phyloP scores from a whole-genome alignment of 805 yeast species.

The Hanseniaspora singularis region DNA sequence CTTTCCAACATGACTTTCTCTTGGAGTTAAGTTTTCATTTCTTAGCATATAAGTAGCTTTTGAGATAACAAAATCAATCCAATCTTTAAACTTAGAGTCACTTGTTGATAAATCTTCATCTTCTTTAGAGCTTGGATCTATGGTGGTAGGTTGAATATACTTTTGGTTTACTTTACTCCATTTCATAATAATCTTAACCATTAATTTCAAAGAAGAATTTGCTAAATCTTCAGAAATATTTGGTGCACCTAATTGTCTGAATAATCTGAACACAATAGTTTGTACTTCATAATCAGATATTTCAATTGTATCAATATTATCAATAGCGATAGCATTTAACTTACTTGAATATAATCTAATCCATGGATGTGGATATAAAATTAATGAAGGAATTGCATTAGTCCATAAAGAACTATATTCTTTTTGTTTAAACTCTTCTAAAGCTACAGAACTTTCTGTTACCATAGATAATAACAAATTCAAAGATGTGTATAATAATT shows the following conservation, averaged over 20 bases:
- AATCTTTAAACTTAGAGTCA: slow-evolving; percentile 20
- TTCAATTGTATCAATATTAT: slow-evolving; percentile 29
- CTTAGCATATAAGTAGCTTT: slow-evolving; percentile 53
- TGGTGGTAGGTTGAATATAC: slow-evolving; percentile 28
- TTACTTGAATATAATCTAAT: slow-evolving; percentile 58
- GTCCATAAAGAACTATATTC: slow-evolving; percentile 41
- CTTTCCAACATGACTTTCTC: slow-evolving; percentile 47
- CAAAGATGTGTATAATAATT: slow-evolving; percentile 56
- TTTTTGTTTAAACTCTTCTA: slow-evolving; percentile 20
- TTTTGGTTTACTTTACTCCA: slow-evolving; percentile 44
- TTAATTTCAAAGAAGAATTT: slow-evolving; percentile 50
- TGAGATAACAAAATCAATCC: slow-evolving; percentile 35
- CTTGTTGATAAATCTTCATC: slow-evolving; percentile 18
- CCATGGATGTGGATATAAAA: slow-evolving; percentile 88
- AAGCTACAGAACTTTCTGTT: slow-evolving; percentile 28
- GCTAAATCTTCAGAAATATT: slow-evolving; percentile 51
- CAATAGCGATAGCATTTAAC: slow-evolving; percentile 42
- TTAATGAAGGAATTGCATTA: slow-evolving; percentile 16
- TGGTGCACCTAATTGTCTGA: slow-evolving; percentile 79
- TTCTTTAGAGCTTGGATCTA: too few relatives aligned
- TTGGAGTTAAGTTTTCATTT: slow-evolving; percentile 44
- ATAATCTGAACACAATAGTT: slow-evolving; percentile 49
- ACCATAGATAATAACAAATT: slow-evolving; percentile 37
- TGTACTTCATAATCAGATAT: slow-evolving; percentile 45
- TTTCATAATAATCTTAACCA: slow-evolving; percentile 45